A percentile compares a stretch with the other conserved stretches of the same genome.
Evolutionary conservation across 495 filamentous ascomycete species (phyloP).

Genomic region (Aspergillus indologenus): DNA sequence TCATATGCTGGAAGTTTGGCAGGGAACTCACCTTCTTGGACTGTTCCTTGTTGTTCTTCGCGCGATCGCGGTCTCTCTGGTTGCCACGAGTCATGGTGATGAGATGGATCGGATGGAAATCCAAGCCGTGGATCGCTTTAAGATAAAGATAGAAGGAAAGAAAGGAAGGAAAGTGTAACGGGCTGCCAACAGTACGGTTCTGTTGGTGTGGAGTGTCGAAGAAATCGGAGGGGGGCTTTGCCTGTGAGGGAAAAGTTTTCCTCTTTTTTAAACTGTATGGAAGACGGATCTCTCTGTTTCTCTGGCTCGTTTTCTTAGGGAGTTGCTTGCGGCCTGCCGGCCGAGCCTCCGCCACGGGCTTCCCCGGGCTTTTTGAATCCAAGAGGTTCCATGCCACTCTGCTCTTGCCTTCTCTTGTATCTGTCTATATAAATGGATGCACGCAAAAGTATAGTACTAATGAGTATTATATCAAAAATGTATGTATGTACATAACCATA

Average conservation of each 20-base stretch:
- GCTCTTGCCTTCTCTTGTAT: too few relatives aligned
- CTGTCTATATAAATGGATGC: too few relatives aligned
- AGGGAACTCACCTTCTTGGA: constrained; percentile 39
- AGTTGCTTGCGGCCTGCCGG: background rate
- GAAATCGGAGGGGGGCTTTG: background rate
- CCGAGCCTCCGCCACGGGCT: background rate
- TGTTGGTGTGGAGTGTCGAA: background rate
- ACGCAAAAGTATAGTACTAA: too few relatives aligned
- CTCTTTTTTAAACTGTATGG: background rate
- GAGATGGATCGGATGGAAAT: background rate
- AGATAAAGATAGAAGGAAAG: background rate
- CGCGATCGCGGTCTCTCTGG: constrained; percentile 84
- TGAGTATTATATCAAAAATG: too few relatives aligned
- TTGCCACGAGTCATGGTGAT: constrained; percentile 84
- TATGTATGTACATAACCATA: too few relatives aligned
- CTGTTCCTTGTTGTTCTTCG: constrained; percentile 70
- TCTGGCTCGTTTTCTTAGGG: background rate
- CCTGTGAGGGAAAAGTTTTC: background rate
- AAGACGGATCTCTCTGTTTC: background rate
- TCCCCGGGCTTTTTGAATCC: too few relatives aligned
- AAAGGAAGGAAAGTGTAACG: background rate
- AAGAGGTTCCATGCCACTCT: too few relatives aligned
- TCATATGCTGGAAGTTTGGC: background rate
- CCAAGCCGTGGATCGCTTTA: background rate
- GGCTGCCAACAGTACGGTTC: background rate